Percentiles rank a stretch among this genome's conserved stretches.
These are phyloP conservation scores for Trichophaea hybrida DNA, from an alignment of 2,329 filamentous ascomycete species.

Conservation along the genomic window DNA sequence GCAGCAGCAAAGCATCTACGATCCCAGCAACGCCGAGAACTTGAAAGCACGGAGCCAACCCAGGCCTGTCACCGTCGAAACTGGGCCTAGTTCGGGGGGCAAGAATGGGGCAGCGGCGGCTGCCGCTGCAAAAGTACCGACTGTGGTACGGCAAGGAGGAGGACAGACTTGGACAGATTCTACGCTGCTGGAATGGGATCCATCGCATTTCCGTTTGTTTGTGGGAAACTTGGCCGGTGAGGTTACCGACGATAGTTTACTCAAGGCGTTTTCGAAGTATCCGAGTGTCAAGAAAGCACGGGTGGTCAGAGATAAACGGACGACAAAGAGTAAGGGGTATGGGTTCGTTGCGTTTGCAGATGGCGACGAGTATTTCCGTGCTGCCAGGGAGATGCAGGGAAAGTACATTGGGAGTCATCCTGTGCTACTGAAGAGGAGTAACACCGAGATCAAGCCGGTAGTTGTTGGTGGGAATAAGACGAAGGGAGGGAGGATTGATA, in stretches of 20 bases:
- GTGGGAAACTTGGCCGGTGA: slow-evolving; percentile 94
- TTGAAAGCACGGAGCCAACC: slow-evolving; percentile 27
- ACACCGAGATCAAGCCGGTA: slow-evolving; percentile 74
- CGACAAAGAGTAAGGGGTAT: slow-evolving; percentile 89
- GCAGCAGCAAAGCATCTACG: slow-evolving; percentile 87
- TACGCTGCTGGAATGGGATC: slow-evolving; percentile 86
- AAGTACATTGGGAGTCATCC: slow-evolving; percentile 99
- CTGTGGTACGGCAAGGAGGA: slow-evolving; percentile 74
- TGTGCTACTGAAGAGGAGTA: slow-evolving; percentile 71
- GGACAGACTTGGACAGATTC: slow-evolving; percentile 88
- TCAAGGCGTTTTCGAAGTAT: slow-evolving; percentile 87
- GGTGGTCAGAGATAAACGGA: slow-evolving; percentile 88
- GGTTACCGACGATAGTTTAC: slow-evolving; percentile 85
- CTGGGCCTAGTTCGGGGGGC: slow-evolving; percentile 26
- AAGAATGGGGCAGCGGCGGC: slow-evolving; percentile 20
- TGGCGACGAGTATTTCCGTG: slow-evolving; percentile 90
- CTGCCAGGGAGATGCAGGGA: slow-evolving; percentile 94
- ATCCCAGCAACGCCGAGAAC: slow-evolving; percentile 30
- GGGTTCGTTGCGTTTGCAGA: slow-evolving; percentile 94
- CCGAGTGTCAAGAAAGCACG: slow-evolving; percentile 79
- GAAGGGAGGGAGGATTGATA: slow-evolving; percentile 26
- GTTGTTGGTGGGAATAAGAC: slow-evolving; percentile 50
- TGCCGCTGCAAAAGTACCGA: slow-evolving; percentile 54
- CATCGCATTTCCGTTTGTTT: slow-evolving; percentile 83
- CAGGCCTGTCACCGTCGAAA: slow-evolving; percentile 33